A percentile compares a stretch with the other conserved stretches of the same genome.
Evolutionary conservation across 306 rosid genomes (phyloP).

Genomic region (Cicer judaicum): DNA sequence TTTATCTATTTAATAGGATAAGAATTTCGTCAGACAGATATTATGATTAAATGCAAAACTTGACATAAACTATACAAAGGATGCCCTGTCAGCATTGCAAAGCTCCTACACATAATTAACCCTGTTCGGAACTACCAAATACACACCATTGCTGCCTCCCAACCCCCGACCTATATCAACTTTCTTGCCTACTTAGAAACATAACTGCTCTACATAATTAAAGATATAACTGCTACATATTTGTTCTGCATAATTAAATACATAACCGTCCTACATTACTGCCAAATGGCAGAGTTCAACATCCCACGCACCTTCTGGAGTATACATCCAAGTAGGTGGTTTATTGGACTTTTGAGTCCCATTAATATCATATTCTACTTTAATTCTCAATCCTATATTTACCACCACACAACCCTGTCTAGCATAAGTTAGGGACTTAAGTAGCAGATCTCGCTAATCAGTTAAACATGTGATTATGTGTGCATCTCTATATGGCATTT

Average conservation of each 20-base stretch:
- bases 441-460: conserved; percentile 17
- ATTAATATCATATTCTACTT: background rate
- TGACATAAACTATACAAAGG: background rate
- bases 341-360: background rate
- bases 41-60: conserved; percentile 3
- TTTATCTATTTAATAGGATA: background rate
- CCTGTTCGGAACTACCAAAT: background rate
- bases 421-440: conserved; percentile 15
- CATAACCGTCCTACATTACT: too few relatives aligned
- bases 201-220: too few relatives aligned
- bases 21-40: background rate
- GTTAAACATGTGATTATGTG: conserved; percentile 10
- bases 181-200: too few relatives aligned
- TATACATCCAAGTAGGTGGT: conserved; percentile 1
- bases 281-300: too few relatives aligned
- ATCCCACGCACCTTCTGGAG: background rate
- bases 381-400: background rate
- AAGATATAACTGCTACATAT: too few relatives aligned
- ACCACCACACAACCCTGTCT: background rate
- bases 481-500: conserved; percentile 14
- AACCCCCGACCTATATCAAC: too few relatives aligned
- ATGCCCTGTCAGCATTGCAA: background rate
- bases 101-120: background rate
- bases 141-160: too few relatives aligned
- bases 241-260: too few relatives aligned